These are phyloP conservation scores for Microascus cirrosus DNA, from an alignment of 2,329 filamentous ascomycete genomes.

Conservation along the genomic window DNA sequence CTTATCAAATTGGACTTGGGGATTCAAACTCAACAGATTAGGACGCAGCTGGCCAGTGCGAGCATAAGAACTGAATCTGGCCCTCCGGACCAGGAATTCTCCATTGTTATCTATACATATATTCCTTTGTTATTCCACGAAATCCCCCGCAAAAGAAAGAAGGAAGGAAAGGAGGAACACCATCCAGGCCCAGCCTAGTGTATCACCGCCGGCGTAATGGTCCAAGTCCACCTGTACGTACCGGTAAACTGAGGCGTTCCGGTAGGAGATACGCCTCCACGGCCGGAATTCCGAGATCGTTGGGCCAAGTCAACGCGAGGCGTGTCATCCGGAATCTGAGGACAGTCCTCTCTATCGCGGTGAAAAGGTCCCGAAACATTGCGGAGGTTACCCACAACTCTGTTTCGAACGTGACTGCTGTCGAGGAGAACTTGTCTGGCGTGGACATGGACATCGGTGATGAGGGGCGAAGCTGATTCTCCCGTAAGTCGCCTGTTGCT, in stretches of 20 bases:
- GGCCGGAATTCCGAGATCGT: no score
- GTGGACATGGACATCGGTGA: no score
- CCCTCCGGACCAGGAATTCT: neutral
- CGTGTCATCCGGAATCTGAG: neutral
- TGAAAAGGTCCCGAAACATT: no score
- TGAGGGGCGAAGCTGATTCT: no score
- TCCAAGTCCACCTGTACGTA: neutral
- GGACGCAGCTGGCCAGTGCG: neutral
- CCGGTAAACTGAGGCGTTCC: neutral
- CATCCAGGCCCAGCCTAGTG: neutral
- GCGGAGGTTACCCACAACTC: no score
- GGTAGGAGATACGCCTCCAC: neutral
- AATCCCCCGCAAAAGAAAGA: neutral
- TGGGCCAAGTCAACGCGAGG: neutral
- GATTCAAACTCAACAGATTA: neutral
- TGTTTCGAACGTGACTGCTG: no score
- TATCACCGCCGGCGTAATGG: no score
- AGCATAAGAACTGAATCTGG: neutral
- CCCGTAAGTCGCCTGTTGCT: no score
- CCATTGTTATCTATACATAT: neutral
- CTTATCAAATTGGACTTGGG: neutral
- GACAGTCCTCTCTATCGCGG: no score
- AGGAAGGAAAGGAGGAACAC: neutral
- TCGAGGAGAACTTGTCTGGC: no score
- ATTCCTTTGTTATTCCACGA: neutral